Base-by-base conservation (phyloP, 345 rosid species). In the Anastatica hierochuntica region DNA sequence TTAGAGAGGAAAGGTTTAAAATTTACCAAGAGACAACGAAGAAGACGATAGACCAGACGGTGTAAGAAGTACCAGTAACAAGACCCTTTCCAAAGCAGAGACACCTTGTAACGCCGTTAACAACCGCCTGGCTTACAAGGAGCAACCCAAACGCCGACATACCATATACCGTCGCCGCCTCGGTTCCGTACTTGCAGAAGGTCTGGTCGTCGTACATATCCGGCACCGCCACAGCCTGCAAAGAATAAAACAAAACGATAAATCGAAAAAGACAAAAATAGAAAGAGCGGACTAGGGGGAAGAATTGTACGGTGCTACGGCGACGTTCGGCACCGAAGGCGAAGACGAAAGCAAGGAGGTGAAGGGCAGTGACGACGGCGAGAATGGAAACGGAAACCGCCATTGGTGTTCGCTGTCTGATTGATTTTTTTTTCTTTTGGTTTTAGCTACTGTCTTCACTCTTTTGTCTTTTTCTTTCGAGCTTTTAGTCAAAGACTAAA, bases 271-370 rank as follows among this genome's bases (percentile, higher is more conserved):
- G 26, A 21, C 0, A 11, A 14, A 10, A 8, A 17, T 2, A 7
- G 13, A 39, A 2, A 14, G 19, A 35, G 38, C n/a, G n/a, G n/a
- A n/a, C n/a, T n/a, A 16, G 36, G 31, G 26, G 46, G 60, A 53
- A 19, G 57, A 44, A 48, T 27, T 48, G 31, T 77, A 90, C 98
- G 5, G 70, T 66, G 88, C 96, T 82, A 26, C 98, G 98, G 71
- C 98, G 95, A 49, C 84, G 84, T 54, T 88, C 98, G 38, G 95
- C 96, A 19, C 98, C 98, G 56, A 92, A 65, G 67, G 98, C 96
- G 66, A 87, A 70, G 58, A 87, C 83, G 63, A 92, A 92, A 73
- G 96, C 95, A 52, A 92, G 66, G 77, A 83, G 81, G 66, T 92
- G 90, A 46, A 88, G 94, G 31, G 88, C 60, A 34, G 59, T 72